Conservation (phyloP, 805 yeast genomes). For the Clavispora phyllophila region DNA sequence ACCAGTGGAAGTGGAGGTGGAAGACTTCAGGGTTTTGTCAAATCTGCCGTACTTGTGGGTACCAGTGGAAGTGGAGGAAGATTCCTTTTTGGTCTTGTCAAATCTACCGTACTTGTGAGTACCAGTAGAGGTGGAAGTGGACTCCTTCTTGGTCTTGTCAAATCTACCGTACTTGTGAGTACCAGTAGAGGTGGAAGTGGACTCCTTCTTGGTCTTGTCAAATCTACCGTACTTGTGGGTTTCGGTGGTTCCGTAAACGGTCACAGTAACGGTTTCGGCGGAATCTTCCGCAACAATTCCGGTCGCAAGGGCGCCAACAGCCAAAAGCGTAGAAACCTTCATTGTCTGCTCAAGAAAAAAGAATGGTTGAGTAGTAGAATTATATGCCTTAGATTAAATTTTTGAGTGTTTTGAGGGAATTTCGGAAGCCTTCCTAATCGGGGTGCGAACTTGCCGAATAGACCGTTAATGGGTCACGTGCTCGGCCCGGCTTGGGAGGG, state of each 20-base stretch:
- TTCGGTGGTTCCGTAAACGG: constrained; percentile 14
- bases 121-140: constrained; percentile 9
- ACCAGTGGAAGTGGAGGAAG: constrained; percentile 19
- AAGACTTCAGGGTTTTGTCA: constrained; percentile 11
- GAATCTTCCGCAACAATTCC: constrained; percentile 11
- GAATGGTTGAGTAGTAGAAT: background rate
- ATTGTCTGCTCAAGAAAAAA: constrained; percentile 3
- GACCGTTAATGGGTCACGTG: constrained; percentile 11
- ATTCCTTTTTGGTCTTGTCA: constrained; percentile 39
- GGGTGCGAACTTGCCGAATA: constrained; percentile 12
- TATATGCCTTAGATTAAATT: background rate
- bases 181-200: constrained; percentile 12
- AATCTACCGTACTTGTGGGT: constrained; percentile 21
- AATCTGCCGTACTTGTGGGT: constrained; percentile 24
- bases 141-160: constrained; percentile 14
- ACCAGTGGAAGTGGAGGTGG: constrained; percentile 18
- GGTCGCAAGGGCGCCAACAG: constrained; percentile 13
- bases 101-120: constrained; percentile 57
- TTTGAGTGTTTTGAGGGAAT: constrained; percentile 13
- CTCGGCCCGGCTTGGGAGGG: background rate
- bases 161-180: constrained; percentile 17
- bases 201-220: constrained; percentile 16
- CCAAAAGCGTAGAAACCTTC: constrained; percentile 15
- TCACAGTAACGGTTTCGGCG: constrained; percentile 13
- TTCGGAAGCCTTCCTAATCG: constrained; percentile 11